Conservation (phyloP, 257 asterid species). For the Przewalskia tangutica region DNA sequence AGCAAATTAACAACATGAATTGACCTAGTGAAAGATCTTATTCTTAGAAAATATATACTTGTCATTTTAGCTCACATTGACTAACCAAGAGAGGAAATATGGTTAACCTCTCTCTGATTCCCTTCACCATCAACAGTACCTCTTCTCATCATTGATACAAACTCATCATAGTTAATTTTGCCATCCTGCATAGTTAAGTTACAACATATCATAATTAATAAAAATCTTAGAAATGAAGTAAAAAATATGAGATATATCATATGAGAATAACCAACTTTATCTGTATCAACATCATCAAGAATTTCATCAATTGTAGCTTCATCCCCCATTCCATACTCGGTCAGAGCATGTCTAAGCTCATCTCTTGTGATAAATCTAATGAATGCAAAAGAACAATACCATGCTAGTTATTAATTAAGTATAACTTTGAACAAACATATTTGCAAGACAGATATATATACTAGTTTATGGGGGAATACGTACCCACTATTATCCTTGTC, state of each 20-base stretch:
- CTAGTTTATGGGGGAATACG: neutral
- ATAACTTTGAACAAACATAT: neutral
- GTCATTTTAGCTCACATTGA: neutral
- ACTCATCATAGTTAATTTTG: constrained; percentile 67
- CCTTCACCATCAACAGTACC: constrained; percentile 39
- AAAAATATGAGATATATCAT: neutral
- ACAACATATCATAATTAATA: neutral
- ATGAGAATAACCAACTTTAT: constrained; percentile 31
- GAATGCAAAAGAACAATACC: neutral
- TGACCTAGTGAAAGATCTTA: neutral
- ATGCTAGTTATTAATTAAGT: neutral
- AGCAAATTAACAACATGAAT: neutral
- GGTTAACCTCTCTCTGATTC: neutral
- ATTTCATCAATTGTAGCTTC: constrained; percentile 80
- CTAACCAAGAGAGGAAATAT: neutral
- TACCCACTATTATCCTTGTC: constrained; percentile 79
- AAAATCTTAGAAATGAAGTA: neutral
- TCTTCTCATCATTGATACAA: constrained; percentile 73
- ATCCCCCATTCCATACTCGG: constrained; percentile 82
- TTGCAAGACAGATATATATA: neutral
- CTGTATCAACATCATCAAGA: constrained; percentile 75
- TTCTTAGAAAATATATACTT: neutral
- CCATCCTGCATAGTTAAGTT: constrained; percentile 47
- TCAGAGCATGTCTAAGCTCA: constrained; percentile 79
- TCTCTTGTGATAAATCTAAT: constrained; percentile 76